Base-by-base conservation (phyloP, 345 rosid species). In the Dovyalis caffra region DNA sequence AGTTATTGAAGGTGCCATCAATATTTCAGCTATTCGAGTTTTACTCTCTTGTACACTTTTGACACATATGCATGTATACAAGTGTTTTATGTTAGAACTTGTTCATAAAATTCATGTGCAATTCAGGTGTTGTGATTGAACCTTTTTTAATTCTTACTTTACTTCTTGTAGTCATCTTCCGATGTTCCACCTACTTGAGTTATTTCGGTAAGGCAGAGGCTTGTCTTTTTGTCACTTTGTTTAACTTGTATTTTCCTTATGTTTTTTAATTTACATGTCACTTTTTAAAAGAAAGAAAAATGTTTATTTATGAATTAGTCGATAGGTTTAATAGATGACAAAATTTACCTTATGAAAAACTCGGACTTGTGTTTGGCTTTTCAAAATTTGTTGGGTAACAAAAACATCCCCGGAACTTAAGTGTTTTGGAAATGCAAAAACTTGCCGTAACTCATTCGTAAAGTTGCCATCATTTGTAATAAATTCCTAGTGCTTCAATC, bases 11-110 rank as follows among this genome's bases (percentile, higher is more conserved):
- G 98, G 99, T 70, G 98, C 95, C 72, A 95, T 95, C 72, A 95
- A 98, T 81, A 91, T 93, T 62, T 95, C 99, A 1, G 97, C 98
- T 77, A 88, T 91, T 77, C 97, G 91, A 93, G 99, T 93, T 66
- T 74, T 69, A 20, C 40, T 58, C 18, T 37, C 33, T 28, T 8
- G 63, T 18, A 23, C 43, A 20, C 60, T 43, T 15, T 40, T 58
- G 43, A 34, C 66, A 72, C n/a, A n/a, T n/a, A n/a, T n/a, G n/a
- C n/a, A n/a, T 28, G 35, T 10, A 37, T 35, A 5, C 1, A 47
- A 47, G n/a, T 40, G 16, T 47, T 8, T 34, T 29, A 1, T 12
- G 8, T 34, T 51, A 21, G 61, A 31, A 12, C 60, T 25, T 45
- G 53, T 5, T 21, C 53, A 47, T 15, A 47, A 47, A 47, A 12